phyloP scores from a whole-genome alignment of 129 eudicot genomes.

The Escallonia rubra region DNA sequence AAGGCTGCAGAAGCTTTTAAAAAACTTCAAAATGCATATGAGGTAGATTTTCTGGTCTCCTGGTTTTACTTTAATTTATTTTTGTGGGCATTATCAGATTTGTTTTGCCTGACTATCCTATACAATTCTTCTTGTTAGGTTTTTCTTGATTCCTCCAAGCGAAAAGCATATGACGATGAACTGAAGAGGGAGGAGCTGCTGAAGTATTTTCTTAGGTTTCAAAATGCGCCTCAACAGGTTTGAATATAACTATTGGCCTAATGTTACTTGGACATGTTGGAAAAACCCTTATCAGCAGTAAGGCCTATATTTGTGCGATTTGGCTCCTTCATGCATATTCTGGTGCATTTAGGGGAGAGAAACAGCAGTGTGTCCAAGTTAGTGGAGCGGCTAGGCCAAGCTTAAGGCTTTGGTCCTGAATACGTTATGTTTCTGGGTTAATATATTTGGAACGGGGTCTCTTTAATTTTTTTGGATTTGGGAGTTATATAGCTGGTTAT shows the following conservation, averaged over 20 bases:
- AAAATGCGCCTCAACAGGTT: conserved; percentile 74
- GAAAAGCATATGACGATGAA: conserved; percentile 88
- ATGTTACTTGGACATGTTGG: too few species aligned
- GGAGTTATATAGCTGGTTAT: too few species aligned
- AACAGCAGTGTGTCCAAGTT: too few species aligned
- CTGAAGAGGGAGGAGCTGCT: conserved; percentile 87
- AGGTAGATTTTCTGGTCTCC: conserved; percentile 40
- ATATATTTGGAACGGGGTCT: too few species aligned
- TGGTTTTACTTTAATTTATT: not conserved
- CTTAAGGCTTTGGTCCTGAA: too few species aligned
- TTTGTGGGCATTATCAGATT: not conserved
- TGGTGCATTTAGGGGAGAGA: too few species aligned
- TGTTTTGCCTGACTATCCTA: conserved; percentile 9
- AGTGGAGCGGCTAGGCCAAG: too few species aligned
- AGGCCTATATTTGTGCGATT: too few species aligned
- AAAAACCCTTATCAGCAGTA: too few species aligned
- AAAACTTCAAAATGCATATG: conserved; percentile 98
- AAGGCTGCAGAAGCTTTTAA: conserved; percentile 98
- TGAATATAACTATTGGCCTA: not conserved
- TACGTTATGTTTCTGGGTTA: too few species aligned
- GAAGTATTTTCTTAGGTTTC: conserved; percentile 72
- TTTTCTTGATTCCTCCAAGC: conserved; percentile 66
- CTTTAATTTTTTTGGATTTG: too few species aligned
- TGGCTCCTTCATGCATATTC: too few species aligned
- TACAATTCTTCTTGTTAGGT: conserved; percentile 37